These are phyloP conservation scores for Lepiota venenata DNA, from an alignment of 768 basidiomycete species.

Conservation along the genomic window DNA sequence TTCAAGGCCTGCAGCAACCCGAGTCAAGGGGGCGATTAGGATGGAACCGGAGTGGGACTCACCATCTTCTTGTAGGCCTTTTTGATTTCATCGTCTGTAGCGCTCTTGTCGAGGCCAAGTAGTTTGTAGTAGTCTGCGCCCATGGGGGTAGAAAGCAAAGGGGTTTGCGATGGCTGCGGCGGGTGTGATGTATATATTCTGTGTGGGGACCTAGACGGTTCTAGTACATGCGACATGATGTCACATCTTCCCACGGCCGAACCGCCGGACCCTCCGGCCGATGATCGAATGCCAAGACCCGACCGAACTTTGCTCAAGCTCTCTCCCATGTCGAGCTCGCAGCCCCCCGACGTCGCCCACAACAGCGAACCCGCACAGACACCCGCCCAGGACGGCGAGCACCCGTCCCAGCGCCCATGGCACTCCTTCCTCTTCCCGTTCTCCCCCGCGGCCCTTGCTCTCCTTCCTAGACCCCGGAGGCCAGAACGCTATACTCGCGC, in stretches of 20 bases:
- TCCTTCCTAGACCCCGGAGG: constrained; percentile 39
- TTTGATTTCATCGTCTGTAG: constrained; percentile 85
- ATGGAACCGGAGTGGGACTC: constrained; percentile 15
- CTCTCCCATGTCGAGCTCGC: not conserved
- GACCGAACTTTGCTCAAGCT: not conserved
- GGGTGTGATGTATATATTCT: constrained; percentile 6
- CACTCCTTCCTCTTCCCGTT: constrained; percentile 57
- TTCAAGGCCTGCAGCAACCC: constrained; percentile 61
- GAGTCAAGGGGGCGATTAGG: constrained; percentile 1
- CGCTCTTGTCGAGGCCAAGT: constrained; percentile 70
- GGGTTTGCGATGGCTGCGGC: constrained; percentile 2
- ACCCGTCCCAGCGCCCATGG: constrained; percentile 51
- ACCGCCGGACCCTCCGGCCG: not conserved
- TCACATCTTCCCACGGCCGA: constrained; percentile 20
- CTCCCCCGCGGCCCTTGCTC: constrained; percentile 57
- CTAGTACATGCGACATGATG: constrained; percentile 27
- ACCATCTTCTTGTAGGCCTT: constrained; percentile 95
- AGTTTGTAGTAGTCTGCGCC: constrained; percentile 88
- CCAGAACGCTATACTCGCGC: constrained; percentile 60
- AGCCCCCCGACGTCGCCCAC: not conserved
- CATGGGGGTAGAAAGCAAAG: constrained; percentile 36
- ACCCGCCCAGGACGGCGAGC: constrained; percentile 3
- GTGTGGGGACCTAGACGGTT: constrained; percentile 20
- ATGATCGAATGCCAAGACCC: not conserved
- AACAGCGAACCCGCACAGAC: constrained; percentile 8